These are phyloP conservation scores for Penicillium cinerascens DNA, from an alignment of 495 filamentous ascomycete species.

Conservation along the genomic window DNA sequence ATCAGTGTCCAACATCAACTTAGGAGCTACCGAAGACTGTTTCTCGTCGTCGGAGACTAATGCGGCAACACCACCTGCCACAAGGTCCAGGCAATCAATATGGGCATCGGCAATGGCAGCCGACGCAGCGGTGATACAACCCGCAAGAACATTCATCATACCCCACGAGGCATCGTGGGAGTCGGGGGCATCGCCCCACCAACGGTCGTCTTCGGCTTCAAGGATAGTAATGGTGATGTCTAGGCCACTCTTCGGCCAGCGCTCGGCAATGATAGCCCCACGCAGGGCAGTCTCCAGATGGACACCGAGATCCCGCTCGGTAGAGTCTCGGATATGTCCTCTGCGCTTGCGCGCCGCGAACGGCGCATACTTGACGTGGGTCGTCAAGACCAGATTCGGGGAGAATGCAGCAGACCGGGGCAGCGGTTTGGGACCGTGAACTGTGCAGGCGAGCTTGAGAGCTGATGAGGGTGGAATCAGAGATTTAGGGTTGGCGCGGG, in stretches of 20 bases:
- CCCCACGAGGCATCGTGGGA: slow-evolving; percentile 59
- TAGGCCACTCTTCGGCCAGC: slow-evolving; percentile 95
- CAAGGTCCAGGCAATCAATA: slow-evolving; percentile 91
- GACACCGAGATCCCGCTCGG: slow-evolving; percentile 83
- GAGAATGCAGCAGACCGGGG: slow-evolving; percentile 86
- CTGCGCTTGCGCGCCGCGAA: slow-evolving; percentile 80
- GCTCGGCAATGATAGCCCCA: slow-evolving; percentile 83
- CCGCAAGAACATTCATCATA: slow-evolving; percentile 86
- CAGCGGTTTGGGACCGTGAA: slow-evolving; percentile 89
- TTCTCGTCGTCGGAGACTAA: slow-evolving; percentile 52
- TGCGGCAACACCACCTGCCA: slow-evolving; percentile 85
- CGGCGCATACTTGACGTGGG: slow-evolving; percentile 92
- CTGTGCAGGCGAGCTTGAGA: slow-evolving; percentile 84
- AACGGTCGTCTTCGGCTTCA: slow-evolving; percentile 79
- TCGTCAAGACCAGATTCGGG: slow-evolving; percentile 83
- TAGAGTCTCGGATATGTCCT: slow-evolving; percentile 81
- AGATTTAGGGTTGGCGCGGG: slow-evolving; percentile 45
- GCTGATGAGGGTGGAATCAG: slow-evolving; percentile 54
- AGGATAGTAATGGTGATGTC: slow-evolving; percentile 89
- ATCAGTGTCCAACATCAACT: slow-evolving; percentile 76
- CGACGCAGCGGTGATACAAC: slow-evolving; percentile 89
- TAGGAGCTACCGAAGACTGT: slow-evolving; percentile 30
- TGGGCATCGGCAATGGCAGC: slow-evolving; percentile 95
- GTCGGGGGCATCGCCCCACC: slow-evolving; percentile 52
- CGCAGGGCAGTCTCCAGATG: slow-evolving; percentile 88